These are phyloP conservation scores for Ogataea haglerorum DNA, from an alignment of 805 yeast genomes.

Conservation along the genomic window DNA sequence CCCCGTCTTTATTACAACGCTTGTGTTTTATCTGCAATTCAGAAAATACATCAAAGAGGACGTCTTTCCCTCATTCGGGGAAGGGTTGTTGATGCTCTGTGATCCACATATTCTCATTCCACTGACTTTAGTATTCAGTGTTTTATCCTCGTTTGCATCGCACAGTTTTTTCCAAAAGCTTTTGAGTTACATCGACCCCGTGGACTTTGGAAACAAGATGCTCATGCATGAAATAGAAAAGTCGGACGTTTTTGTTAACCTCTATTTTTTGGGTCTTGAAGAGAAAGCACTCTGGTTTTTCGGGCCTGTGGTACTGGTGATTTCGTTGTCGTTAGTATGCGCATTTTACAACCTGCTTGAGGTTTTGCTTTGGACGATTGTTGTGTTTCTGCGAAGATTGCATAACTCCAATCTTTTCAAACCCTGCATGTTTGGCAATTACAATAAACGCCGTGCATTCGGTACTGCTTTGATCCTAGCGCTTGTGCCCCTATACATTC, in stretches of 20 bases:
- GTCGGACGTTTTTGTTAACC: slow-evolving; percentile 41
- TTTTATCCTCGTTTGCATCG: slow-evolving; percentile 39
- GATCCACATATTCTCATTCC: slow-evolving; percentile 26
- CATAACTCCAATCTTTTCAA: slow-evolving; percentile 3
- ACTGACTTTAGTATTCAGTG: slow-evolving; percentile 28
- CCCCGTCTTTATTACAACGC: slow-evolving; percentile 57
- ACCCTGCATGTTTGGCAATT: slow-evolving; percentile 1
- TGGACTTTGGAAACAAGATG: slow-evolving; percentile 43
- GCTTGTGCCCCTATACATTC: slow-evolving; percentile 59
- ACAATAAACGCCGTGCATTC: slow-evolving; percentile 29
- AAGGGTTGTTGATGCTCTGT: slow-evolving; percentile 42
- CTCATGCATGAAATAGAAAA: slow-evolving; percentile 40
- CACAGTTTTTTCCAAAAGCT: slow-evolving; percentile 36
- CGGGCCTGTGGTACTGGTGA: slow-evolving; percentile 53
- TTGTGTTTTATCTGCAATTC: slow-evolving; percentile 56
- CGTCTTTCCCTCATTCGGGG: slow-evolving; percentile 42
- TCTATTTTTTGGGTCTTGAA: slow-evolving; percentile 66
- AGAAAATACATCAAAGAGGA: slow-evolving; percentile 37
- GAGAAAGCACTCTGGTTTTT: slow-evolving; percentile 53
- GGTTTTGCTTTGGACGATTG: slow-evolving; percentile 25
- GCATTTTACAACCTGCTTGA: slow-evolving; percentile 34
- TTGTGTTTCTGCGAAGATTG: slow-evolving; percentile 19
- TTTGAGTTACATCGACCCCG: slow-evolving; percentile 50
- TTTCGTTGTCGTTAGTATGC: slow-evolving; percentile 43
- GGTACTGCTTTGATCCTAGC: slow-evolving; percentile 38